These are phyloP conservation scores for Leccinum aurantiacum DNA, from an alignment of 768 basidiomycete species.

Conservation along the genomic window DNA sequence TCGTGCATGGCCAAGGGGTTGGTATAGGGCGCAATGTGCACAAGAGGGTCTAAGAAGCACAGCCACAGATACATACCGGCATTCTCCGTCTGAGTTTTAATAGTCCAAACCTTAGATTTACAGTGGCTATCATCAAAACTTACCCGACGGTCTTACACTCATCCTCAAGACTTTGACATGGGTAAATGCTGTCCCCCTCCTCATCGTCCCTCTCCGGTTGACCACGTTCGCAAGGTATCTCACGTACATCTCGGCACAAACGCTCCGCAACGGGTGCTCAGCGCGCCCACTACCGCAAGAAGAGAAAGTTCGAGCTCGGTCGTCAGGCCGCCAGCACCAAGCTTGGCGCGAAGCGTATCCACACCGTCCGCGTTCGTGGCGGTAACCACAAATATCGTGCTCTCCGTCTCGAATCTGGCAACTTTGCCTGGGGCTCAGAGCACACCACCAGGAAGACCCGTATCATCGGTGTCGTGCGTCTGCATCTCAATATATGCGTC, in stretches of 20 bases:
- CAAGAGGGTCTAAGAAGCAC: background rate
- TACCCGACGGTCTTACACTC: conserved; percentile 37
- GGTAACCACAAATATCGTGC: conserved; percentile 96
- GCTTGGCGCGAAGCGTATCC: conserved; percentile 93
- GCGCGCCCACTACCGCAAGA: conserved; percentile 97
- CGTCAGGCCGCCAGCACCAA: conserved; percentile 98
- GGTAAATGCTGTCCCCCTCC: conserved; percentile 52
- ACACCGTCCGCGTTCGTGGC: conserved; percentile 92
- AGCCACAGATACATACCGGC: conserved; percentile 6
- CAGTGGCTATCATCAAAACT: conserved; percentile 54
- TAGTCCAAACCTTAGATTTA: conserved; percentile 37
- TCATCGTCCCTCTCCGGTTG: conserved; percentile 3
- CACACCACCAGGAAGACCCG: conserved; percentile 93
- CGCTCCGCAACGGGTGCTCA: conserved; percentile 91
- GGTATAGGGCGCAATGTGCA: conserved; percentile 2
- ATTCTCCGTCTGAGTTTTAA: conserved; percentile 32
- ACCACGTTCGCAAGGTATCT: conserved; percentile 72
- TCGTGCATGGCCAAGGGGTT: conserved; percentile 26
- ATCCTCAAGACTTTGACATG: conserved; percentile 78
- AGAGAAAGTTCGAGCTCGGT: conserved; percentile 99
- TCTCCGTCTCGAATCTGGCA: conserved; percentile 93
- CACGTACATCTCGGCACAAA: conserved; percentile 96
- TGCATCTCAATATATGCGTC: conserved; percentile 1
- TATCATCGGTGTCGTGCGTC: conserved; percentile 89
- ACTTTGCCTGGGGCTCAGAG: conserved; percentile 99